These are phyloP conservation scores for Haplosporangium sp. DNA, from an alignment of 371 early-diverging fungal genomes.

Conservation along the genomic window DNA sequence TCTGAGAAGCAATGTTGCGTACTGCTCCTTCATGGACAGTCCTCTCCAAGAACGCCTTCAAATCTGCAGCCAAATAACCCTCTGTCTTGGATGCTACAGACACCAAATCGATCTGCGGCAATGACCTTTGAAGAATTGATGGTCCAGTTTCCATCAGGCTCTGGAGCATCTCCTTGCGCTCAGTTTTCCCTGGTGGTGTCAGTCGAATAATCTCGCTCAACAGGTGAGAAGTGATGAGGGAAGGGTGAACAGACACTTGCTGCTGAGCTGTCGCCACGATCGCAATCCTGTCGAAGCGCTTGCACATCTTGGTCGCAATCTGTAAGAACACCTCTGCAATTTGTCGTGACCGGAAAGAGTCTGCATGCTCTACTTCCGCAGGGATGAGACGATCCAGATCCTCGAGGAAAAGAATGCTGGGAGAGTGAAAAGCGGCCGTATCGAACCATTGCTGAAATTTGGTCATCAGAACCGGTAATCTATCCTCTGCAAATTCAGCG, in stretches of 20 bases:
- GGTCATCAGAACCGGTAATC: constrained; percentile 72
- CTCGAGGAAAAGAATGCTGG: constrained; percentile 93
- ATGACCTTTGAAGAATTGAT: constrained; percentile 56
- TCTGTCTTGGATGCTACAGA: constrained; percentile 86
- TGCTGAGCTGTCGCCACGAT: constrained; percentile 79
- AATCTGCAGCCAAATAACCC: constrained; percentile 89
- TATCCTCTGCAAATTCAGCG: constrained; percentile 70
- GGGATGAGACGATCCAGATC: constrained; percentile 95
- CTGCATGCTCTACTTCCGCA: constrained; percentile 85
- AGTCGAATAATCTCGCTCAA: constrained; percentile 77
- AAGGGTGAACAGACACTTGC: constrained; percentile 73
- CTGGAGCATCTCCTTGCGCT: constrained; percentile 67
- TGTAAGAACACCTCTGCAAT: constrained; percentile 75
- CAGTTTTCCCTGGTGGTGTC: constrained; percentile 74
- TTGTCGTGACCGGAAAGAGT: constrained; percentile 76
- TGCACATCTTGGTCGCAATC: constrained; percentile 58
- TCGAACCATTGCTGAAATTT: constrained; percentile 73
- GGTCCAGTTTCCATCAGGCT: constrained; percentile 45
- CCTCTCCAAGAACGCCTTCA: constrained; percentile 82
- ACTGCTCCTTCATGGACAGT: constrained; percentile 87
- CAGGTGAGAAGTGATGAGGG: constrained; percentile 71
- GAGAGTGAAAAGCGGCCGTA: constrained; percentile 81
- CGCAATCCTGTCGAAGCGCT: constrained; percentile 63
- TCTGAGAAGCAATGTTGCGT: constrained; percentile 64
- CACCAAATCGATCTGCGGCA: constrained; percentile 69